Base-by-base conservation (phyloP, 2,329 filamentous ascomycete species). In the Talaromyces sp. region DNA sequence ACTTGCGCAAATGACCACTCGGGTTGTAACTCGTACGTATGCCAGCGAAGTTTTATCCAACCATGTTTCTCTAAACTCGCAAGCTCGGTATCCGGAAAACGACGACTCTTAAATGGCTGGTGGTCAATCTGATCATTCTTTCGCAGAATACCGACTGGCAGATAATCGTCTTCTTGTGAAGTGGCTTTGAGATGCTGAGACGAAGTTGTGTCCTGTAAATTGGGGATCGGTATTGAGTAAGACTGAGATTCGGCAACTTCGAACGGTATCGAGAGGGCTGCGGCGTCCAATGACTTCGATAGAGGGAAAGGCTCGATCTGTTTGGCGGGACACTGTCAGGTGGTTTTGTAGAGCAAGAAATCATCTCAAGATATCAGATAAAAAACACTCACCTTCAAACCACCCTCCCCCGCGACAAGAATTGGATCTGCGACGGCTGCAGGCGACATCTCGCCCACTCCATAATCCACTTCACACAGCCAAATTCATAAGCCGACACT, bases 1-100 rank as follows among this genome's bases (percentile, higher is more conserved):
- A 81, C 62, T 19, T 71, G 65, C 61, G 70, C 38, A 62, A 70
- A 67, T 54, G 67, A 60, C 62, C 64, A 63, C 59, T 56, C 52
- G 5, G 61, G 43, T 52, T 63, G 21, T 10, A 58, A 43, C 19
- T 59, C 59, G 62, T 67, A 65, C 43, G 53, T 26, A 63, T 63
- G 63, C 55, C 58, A 57, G 41, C 57, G 62, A 29, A 67, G 73
- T 53, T 66, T 69, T 27, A 79, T 70, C 75, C 75, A 78, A 12
- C 65, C 62, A 35, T 72, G 65, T n/a, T 64, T 66, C 61, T 74
- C 67, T 12, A 77, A 41, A 1, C 60, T 63, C 1, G 58, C 48
- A 24, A 76, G 54, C 31, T 73, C 69, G 1, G 52, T 21, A 3
- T 55, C 56, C 5, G 67, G 67, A 26, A 65, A 73, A 8, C 27